These are phyloP conservation scores for Blastobotrys chiropterorum DNA, from an alignment of 805 yeast species.

Conservation along the genomic window DNA sequence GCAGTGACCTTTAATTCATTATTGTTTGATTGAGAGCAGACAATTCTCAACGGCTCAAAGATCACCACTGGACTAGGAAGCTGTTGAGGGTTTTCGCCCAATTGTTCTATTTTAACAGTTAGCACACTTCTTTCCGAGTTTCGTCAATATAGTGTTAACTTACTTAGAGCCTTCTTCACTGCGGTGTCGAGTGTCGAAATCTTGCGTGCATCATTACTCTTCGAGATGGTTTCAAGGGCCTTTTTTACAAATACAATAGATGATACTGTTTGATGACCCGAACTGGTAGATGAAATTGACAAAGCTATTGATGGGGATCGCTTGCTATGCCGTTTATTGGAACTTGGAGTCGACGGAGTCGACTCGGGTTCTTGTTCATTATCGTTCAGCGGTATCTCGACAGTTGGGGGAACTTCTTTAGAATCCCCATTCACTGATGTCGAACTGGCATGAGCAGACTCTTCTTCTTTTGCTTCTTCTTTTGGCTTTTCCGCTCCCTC, in stretches of 20 bases:
- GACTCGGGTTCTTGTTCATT: neutral
- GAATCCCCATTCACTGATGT: neutral
- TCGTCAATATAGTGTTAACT: constrained; percentile 8
- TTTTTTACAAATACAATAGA: constrained; percentile 44
- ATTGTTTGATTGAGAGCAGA: constrained; percentile 60
- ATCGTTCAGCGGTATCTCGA: neutral
- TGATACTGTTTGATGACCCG: constrained; percentile 27
- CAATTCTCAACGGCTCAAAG: constrained; percentile 70
- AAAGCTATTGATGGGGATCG: constrained; percentile 24
- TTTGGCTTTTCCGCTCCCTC: neutral
- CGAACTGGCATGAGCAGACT: neutral
- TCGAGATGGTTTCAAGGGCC: constrained; percentile 52
- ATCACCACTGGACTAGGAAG: constrained; percentile 46
- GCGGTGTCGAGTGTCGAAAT: constrained; percentile 35
- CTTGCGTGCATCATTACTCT: constrained; percentile 55
- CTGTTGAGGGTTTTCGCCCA: constrained; percentile 23
- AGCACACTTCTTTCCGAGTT: constrained; percentile 25
- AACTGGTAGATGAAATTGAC: constrained; percentile 20
- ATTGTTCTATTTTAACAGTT: constrained; percentile 24
- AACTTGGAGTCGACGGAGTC: neutral
- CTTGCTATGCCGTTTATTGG: constrained; percentile 4
- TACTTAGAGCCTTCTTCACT: constrained; percentile 30
- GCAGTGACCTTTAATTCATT: constrained; percentile 65
- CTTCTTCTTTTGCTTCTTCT: neutral
- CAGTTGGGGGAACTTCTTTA: neutral